Conservation (phyloP, 768 basidiomycete genomes). For the Tulasnella sp. region DNA sequence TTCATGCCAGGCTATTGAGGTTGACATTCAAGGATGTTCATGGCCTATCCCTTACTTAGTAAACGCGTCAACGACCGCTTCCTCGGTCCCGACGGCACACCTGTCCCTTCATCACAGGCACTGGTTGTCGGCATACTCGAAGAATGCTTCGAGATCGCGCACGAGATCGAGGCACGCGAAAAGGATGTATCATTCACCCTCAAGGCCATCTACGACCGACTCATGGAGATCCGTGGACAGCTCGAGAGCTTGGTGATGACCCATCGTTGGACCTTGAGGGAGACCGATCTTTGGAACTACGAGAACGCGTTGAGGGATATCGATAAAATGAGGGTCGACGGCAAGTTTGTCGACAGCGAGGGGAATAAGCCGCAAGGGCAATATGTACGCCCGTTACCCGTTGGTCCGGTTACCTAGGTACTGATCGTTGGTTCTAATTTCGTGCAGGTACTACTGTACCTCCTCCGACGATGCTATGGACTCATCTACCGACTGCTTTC, state of each 20-base stretch:
- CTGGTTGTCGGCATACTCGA: slow-evolving; percentile 86
- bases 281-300: slow-evolving; percentile 91
- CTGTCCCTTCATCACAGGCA: slow-evolving; percentile 84
- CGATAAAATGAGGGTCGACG: slow-evolving; percentile 93
- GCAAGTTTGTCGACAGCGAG: slow-evolving; percentile 91
- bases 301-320: slow-evolving; percentile 89
- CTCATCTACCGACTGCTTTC: slow-evolving; percentile 88
- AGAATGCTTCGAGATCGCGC: slow-evolving; percentile 90
- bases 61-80: slow-evolving; percentile 96
- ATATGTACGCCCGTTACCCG: slow-evolving; percentile 60
- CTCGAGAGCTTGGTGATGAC: slow-evolving; percentile 88
- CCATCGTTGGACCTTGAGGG: slow-evolving; percentile 92
- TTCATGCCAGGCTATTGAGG: slow-evolving; percentile 51
- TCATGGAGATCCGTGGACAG: slow-evolving; percentile 74
- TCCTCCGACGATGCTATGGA: slow-evolving; percentile 90
- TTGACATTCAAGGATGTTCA: slow-evolving; percentile 93
- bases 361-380: slow-evolving; percentile 88
- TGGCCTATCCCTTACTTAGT: slow-evolving; percentile 47
- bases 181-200: slow-evolving; percentile 78
- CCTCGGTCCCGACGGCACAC: slow-evolving; percentile 71
- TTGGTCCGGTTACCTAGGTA: background rate
- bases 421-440: background rate
- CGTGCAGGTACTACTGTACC: slow-evolving; percentile 75
- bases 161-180: slow-evolving; percentile 90
- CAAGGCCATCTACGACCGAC: slow-evolving; percentile 87